Conservation (phyloP, 257 asterid species). For the Jacaranda copaia region DNA sequence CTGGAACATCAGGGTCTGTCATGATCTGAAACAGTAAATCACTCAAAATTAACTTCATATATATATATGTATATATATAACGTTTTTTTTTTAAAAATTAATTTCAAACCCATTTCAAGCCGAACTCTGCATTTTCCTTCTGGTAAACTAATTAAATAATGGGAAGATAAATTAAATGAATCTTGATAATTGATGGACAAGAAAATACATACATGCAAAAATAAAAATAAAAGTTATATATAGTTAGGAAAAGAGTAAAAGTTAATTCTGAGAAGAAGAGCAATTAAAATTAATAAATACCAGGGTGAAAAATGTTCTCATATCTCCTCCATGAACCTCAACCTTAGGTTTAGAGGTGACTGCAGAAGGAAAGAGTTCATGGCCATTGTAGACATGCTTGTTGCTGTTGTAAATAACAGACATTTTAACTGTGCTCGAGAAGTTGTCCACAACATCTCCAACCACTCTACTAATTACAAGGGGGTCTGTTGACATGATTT, state of each 20-base stretch:
- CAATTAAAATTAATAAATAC: conserved; percentile 35
- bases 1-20: conserved; percentile 84
- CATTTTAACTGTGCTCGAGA: conserved; percentile 62
- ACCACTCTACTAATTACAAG: conserved; percentile 72
- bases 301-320: conserved; percentile 87
- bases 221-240: too few relatives aligned
- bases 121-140: too few relatives aligned
- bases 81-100: too few relatives aligned
- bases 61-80: too few relatives aligned
- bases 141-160: too few relatives aligned
- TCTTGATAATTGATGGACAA: too few relatives aligned
- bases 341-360: conserved; percentile 71
- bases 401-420: conserved; percentile 63
- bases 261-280: too few relatives aligned
- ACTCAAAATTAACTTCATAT: not conserved
- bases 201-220: too few relatives aligned
- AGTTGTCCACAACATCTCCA: conserved; percentile 82
- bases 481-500: conserved; percentile 57
- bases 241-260: too few relatives aligned
- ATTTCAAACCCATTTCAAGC: too few relatives aligned
- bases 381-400: conserved; percentile 81
- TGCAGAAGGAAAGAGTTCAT: conserved; percentile 73
- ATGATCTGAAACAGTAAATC: conserved; percentile 47
- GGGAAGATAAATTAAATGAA: too few relatives aligned
- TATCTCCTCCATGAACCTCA: conserved; percentile 77